A percentile compares a stretch with the other conserved stretches of the same genome.
Conservation (phyloP, 2,329 filamentous ascomycete species). For the Xylaria sp. region DNA sequence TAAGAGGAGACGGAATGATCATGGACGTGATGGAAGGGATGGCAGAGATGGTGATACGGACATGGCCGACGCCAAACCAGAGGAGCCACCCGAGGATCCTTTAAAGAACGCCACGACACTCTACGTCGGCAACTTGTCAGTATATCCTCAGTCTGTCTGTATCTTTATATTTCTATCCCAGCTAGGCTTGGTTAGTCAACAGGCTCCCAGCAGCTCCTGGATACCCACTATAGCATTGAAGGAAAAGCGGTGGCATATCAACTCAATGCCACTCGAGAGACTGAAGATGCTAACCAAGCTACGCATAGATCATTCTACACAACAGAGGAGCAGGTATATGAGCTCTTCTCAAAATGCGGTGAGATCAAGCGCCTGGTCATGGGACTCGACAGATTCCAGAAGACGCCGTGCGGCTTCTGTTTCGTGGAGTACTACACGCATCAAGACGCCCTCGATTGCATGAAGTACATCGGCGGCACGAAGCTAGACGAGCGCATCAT, state of each 20-base stretch:
- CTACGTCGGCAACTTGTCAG: slow-evolving; percentile 95
- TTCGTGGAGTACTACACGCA: slow-evolving; percentile 99
- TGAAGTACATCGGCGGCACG: slow-evolving; percentile 98
- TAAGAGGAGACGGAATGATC: slow-evolving; percentile 74
- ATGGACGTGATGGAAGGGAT: slow-evolving; percentile 62
- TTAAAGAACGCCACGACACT: slow-evolving; percentile 90
- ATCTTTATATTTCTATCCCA: neutral
- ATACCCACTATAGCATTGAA: neutral
- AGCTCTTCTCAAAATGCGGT: slow-evolving; percentile 94
- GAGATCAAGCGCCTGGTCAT: slow-evolving; percentile 98
- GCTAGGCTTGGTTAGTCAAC: neutral
- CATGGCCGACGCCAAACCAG: slow-evolving; percentile 54
- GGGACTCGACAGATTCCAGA: slow-evolving; percentile 96
- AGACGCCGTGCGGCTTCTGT: slow-evolving; percentile 98
- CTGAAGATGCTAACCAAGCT: slow-evolving; percentile 20
- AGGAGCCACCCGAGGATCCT: slow-evolving; percentile 76
- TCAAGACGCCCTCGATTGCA: slow-evolving; percentile 94
- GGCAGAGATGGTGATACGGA: slow-evolving; percentile 65
- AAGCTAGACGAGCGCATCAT: slow-evolving; percentile 98
- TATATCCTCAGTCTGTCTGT: slow-evolving; percentile 34
- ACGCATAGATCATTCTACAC: slow-evolving; percentile 87
- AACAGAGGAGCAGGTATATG: slow-evolving; percentile 98
- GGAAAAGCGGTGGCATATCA: neutral
- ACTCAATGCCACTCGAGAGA: neutral
- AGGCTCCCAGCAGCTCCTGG: neutral